phyloP scores from a whole-genome alignment of 208 protist species.

The Tritrichomonas foetus region DNA sequence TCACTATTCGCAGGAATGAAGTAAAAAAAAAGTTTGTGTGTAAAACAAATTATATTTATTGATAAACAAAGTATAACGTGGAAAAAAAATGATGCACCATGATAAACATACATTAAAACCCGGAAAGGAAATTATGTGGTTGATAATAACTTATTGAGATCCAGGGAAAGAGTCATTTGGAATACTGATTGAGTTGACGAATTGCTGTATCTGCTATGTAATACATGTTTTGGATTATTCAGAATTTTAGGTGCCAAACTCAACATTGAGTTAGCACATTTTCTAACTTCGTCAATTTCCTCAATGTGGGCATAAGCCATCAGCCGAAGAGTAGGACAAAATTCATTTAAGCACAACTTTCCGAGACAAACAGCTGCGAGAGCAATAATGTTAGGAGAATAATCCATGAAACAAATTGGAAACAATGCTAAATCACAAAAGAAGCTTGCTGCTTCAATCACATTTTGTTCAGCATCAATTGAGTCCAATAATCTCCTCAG shows the following conservation, averaged over 20 bases:
- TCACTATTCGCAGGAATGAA: no score
- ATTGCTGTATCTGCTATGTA: background rate
- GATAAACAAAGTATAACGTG: no score
- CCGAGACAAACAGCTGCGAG: background rate
- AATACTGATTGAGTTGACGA: no score
- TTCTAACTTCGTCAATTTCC: background rate
- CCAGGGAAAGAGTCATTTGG: no score
- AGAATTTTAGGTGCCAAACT: background rate
- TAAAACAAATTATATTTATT: no score
- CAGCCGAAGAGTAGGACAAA: background rate
- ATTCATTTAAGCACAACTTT: background rate
- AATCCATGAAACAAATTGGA: background rate
- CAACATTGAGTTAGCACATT: background rate
- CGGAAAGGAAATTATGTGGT: no score
- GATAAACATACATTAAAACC: no score
- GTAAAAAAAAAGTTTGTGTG: no score
- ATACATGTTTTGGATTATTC: background rate
- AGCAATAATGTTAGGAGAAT: background rate
- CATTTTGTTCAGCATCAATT: background rate
- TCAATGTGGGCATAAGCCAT: background rate
- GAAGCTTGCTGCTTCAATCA: background rate
- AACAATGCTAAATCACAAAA: background rate
- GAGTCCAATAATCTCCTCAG: background rate
- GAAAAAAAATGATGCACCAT: no score
- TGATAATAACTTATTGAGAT: no score